phyloP scores from a whole-genome alignment of 306 rosid species.

The Rosa chinensis region DNA sequence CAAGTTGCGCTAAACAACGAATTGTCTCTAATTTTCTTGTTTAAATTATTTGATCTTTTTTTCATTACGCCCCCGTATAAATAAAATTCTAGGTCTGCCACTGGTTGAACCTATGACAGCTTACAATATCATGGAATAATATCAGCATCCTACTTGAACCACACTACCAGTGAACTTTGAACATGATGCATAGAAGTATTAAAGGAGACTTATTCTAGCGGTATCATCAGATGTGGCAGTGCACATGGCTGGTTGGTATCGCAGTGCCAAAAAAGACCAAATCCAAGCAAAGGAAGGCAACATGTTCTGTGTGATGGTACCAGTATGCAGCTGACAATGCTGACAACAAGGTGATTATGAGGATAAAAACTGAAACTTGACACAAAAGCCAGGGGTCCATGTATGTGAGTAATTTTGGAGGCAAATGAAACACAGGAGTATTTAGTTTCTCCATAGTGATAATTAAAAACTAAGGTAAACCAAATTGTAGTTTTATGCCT shows the following conservation, averaged over 20 bases:
- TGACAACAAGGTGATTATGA: background rate
- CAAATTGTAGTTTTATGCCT: background rate
- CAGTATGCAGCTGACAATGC: conserved; percentile 1
- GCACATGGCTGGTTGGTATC: background rate
- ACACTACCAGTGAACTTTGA: background rate
- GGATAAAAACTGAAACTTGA: background rate
- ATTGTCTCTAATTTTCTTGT: too few species aligned
- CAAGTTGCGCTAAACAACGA: too few species aligned
- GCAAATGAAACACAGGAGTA: background rate
- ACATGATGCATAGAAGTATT: background rate
- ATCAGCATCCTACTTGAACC: background rate
- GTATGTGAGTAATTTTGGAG: background rate
- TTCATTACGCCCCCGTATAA: too few species aligned
- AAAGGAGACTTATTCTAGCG: background rate
- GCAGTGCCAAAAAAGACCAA: background rate
- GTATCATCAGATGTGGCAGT: background rate
- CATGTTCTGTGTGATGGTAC: background rate
- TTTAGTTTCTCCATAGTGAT: background rate
- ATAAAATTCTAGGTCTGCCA: too few species aligned
- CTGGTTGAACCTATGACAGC: background rate
- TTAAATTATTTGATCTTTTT: too few species aligned
- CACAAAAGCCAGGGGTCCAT: background rate
- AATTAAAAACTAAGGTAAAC: background rate
- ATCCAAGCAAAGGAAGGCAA: background rate
- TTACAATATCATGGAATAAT: background rate